Conservation (phyloP, 257 asterid species). For the Pogostemon cablin region DNA sequence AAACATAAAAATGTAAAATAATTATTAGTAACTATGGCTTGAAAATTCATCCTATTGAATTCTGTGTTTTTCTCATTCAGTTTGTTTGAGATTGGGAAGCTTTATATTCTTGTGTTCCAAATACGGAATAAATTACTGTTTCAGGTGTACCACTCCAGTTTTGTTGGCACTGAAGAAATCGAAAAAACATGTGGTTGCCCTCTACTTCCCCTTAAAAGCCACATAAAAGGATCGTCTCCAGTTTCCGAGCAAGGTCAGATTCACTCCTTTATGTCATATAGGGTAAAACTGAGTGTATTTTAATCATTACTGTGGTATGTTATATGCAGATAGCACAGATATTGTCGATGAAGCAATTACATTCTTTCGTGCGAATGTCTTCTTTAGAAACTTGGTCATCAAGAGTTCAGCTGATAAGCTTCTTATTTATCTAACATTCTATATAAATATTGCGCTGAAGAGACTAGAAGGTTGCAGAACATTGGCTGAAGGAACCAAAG, state of each 20-base stretch:
- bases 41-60: not conserved
- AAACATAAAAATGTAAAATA: slow-evolving; percentile 8
- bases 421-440: slow-evolving; percentile 85
- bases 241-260: slow-evolving; percentile 82
- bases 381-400: slow-evolving; percentile 92
- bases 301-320: slow-evolving; percentile 9
- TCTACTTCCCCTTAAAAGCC: slow-evolving; percentile 92
- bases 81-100: slow-evolving; percentile 3
- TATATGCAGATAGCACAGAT: slow-evolving; percentile 86
- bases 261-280: slow-evolving; percentile 13
- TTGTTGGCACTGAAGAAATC: slow-evolving; percentile 70
- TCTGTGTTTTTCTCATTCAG: not conserved
- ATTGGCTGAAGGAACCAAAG: slow-evolving; percentile 98
- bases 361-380: slow-evolving; percentile 94
- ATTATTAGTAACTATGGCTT: not conserved
- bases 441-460: slow-evolving; percentile 83
- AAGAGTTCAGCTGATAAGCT: slow-evolving; percentile 95
- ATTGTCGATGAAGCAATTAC: slow-evolving; percentile 97
- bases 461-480: slow-evolving; percentile 97
- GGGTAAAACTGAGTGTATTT: not conserved
- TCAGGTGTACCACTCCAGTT: slow-evolving; percentile 96
- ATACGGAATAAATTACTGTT: slow-evolving; percentile 1
- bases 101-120: slow-evolving; percentile 7
- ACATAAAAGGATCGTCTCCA: slow-evolving; percentile 96
- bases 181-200: slow-evolving; percentile 96